These are phyloP conservation scores for Mucor racemosus DNA, from an alignment of 371 early-diverging fungal species.

Conservation along the genomic window DNA sequence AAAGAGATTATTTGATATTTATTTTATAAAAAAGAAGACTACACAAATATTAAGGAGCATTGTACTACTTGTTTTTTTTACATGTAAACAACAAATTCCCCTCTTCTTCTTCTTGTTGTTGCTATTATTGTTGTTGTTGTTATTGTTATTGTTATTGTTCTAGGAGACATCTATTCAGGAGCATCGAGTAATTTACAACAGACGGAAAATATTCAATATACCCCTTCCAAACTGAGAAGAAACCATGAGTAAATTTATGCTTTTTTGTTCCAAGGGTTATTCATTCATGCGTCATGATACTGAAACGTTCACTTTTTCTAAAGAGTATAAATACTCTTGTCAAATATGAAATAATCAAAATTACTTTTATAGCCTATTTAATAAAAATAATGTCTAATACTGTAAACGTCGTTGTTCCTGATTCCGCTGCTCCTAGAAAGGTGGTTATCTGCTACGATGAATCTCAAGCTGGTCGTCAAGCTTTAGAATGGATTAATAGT, in stretches of 20 bases:
- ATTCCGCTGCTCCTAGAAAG: slow-evolving; percentile 9
- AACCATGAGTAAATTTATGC: background rate
- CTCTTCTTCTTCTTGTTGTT: background rate
- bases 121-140: background rate
- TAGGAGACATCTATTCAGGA: background rate
- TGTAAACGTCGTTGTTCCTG: background rate
- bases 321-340: background rate
- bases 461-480: slow-evolving; percentile 15
- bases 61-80: background rate
- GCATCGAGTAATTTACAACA: background rate
- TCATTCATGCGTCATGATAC: background rate
- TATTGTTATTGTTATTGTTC: background rate
- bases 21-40: background rate
- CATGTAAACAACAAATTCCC: background rate
- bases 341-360: background rate
- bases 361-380: background rate
- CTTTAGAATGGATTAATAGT: slow-evolving; percentile 22
- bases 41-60: background rate
- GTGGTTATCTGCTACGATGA: slow-evolving; percentile 27
- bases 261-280: background rate
- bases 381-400: background rate
- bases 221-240: too few species aligned
- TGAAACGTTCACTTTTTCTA: background rate
- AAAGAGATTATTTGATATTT: background rate
- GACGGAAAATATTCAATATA: background rate